phyloP scores from a whole-genome alignment of 805 yeast species.

The Kuraishia capsulata region DNA sequence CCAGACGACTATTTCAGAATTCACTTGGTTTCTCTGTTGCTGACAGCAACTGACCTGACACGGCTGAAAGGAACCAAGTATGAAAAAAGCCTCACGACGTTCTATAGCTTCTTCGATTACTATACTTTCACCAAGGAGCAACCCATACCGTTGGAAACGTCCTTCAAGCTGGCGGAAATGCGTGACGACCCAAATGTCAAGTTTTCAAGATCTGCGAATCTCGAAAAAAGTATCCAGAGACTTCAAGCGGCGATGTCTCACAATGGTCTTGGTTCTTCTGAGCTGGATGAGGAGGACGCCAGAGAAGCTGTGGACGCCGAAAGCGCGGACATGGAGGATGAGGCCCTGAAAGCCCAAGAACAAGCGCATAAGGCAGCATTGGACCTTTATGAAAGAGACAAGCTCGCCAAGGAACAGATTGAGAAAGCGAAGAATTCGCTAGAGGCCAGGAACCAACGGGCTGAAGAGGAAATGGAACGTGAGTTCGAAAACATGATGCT shows the following conservation, averaged over 20 bases:
- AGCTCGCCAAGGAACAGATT: conserved; percentile 17
- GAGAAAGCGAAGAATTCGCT: not conserved
- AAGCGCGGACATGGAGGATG: conserved; percentile 1
- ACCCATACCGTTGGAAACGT: conserved; percentile 57
- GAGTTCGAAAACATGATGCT: conserved; percentile 44
- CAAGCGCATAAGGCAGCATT: not conserved
- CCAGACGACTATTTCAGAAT: conserved; percentile 68
- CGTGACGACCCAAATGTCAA: conserved; percentile 23
- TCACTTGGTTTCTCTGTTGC: conserved; percentile 37
- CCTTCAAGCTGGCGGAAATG: conserved; percentile 39
- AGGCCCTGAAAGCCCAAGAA: not conserved
- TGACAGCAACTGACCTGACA: conserved; percentile 17
- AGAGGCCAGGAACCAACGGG: conserved; percentile 33
- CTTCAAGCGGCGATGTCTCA: conserved; percentile 23
- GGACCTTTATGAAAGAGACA: conserved; percentile 24
- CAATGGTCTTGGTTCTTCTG: conserved; percentile 10
- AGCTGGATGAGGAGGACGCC: conserved; percentile 10
- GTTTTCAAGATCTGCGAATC: conserved; percentile 24
- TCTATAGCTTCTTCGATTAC: conserved; percentile 49
- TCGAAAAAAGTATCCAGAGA: conserved; percentile 32
- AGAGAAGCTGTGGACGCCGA: conserved; percentile 3
- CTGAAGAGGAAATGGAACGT: conserved; percentile 43
- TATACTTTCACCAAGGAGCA: conserved; percentile 52
- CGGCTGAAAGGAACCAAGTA: conserved; percentile 12
- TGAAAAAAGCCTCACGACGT: conserved; percentile 35